A percentile compares a stretch with the other conserved stretches of the same genome.
phyloP scores from a whole-genome alignment of 164 flowering plant species.

The Euptelea pleiosperma region DNA sequence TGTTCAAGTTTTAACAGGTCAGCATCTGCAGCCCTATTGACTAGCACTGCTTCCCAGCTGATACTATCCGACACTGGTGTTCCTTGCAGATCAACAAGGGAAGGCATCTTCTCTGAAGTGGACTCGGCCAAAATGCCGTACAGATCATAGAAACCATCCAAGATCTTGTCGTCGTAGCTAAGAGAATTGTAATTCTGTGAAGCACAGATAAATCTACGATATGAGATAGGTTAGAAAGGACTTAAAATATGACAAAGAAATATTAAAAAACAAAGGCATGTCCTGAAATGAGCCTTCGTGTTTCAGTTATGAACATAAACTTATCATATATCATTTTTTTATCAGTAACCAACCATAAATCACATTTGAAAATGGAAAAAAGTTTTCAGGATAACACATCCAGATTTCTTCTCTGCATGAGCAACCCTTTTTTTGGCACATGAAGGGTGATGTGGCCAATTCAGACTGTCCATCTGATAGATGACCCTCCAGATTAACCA shows the following conservation, averaged over 20 bases:
- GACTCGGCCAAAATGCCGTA: constrained; percentile 65
- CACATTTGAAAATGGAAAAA: background rate
- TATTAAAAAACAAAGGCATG: background rate
- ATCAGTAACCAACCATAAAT: no score
- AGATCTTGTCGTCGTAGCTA: constrained; percentile 84
- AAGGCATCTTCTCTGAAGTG: constrained; percentile 78
- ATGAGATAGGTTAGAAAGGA: constrained; percentile 38
- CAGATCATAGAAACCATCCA: constrained; percentile 96
- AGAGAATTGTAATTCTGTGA: constrained; percentile 89
- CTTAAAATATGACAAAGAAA: background rate
- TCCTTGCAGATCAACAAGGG: constrained; percentile 85
- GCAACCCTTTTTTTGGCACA: no score
- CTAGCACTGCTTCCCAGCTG: constrained; percentile 86
- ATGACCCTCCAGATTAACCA: no score
- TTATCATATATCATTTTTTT: no score
- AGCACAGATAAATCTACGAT: constrained; percentile 54
- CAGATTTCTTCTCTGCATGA: no score
- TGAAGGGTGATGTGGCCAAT: no score
- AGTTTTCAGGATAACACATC: no score
- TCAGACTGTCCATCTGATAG: no score
- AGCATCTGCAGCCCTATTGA: constrained; percentile 73
- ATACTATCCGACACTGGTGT: constrained; percentile 58
- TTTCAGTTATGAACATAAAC: no score
- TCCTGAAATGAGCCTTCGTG: no score
- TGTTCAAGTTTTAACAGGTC: constrained; percentile 74